phyloP scores from a whole-genome alignment of 257 asterid genomes.

The Forsythia viridissima region DNA sequence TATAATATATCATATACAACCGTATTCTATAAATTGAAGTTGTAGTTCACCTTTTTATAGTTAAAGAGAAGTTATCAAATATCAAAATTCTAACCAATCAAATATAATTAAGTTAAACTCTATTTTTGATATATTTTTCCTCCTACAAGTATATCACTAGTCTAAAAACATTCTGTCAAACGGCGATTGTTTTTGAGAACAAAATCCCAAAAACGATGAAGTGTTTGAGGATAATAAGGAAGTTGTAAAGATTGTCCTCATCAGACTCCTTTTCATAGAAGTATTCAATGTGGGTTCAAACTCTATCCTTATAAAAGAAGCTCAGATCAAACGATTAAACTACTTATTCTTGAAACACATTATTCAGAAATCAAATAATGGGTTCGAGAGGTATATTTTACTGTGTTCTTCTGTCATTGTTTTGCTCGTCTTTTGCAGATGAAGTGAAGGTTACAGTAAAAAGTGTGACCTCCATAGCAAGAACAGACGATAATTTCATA shows the following conservation, averaged over 20 bases:
- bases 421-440: conserved; percentile 37
- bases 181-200: not conserved
- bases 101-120: too few species aligned
- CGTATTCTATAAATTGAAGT: not conserved
- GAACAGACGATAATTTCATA: conserved; percentile 66
- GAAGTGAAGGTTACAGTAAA: conserved; percentile 46
- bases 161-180: not conserved
- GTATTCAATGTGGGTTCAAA: not conserved
- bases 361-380: conserved; percentile 32
- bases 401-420: conserved; percentile 26
- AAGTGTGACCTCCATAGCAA: conserved; percentile 48
- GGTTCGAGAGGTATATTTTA: conserved; percentile 29
- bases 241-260: conserved; percentile 25
- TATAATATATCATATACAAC: too few species aligned
- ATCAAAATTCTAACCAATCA: not conserved
- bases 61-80: not conserved
- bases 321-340: not conserved
- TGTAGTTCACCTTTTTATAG: not conserved
- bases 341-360: not conserved
- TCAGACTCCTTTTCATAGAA: conserved; percentile 12
- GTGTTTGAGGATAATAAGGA: conserved; percentile 23
- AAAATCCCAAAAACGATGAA: not conserved
- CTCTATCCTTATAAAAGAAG: conserved; percentile 15
- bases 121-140: not conserved
- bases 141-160: not conserved